Base-by-base conservation (phyloP, 2,329 filamentous ascomycete genomes). In the Hypoxylon sp. region DNA sequence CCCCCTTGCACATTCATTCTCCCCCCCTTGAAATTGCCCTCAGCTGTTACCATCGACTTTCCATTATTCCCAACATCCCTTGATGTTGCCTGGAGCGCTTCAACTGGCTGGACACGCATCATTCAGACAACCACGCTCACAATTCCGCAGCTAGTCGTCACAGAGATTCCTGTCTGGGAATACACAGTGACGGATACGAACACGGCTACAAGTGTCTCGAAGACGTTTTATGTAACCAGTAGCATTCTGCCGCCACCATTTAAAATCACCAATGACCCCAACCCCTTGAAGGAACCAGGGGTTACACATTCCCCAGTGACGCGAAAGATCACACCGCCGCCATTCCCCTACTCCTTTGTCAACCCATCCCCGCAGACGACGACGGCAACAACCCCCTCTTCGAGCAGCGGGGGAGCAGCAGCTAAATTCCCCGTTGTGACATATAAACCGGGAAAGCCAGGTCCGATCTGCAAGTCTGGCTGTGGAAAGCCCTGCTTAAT, bases 1-100 rank as follows among this genome's bases (percentile, higher is more conserved):
- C 61, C 61, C 19, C 66, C 61, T 13, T 68, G 61, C 29, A 68
- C 61, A 8, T 51, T 65, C n/a, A 57, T 68, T n/a, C 37, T 68
- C 22, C 66, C 66, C 11, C 61, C 66, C 6, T 52, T 64, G 2
- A 22, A 57, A 44, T 54, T 64, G 26, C 55, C 65, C 9, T 48
- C 60, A 6, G 31, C 44, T 9, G 61, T 52, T 14, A 68, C 60
- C 9, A 64, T 64, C 24, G 51, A 55, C 3, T 47, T 61, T 26
- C 60, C 60, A 29, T 56, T 51, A 8, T 60, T 44, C 46, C 47
- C 52, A 8, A 60, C 57, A n/a, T 60, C 57, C 8, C 47, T 60
- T 3, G 57, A 60, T 35, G 48, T 60, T 33, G 57, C 57, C 3
- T 60, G 48, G 57, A 33, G 22, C 6, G 24, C 22, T 6, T 53